Conservation (phyloP, 352 stramenopile genomes). For the Pythium plurisporium region DNA sequence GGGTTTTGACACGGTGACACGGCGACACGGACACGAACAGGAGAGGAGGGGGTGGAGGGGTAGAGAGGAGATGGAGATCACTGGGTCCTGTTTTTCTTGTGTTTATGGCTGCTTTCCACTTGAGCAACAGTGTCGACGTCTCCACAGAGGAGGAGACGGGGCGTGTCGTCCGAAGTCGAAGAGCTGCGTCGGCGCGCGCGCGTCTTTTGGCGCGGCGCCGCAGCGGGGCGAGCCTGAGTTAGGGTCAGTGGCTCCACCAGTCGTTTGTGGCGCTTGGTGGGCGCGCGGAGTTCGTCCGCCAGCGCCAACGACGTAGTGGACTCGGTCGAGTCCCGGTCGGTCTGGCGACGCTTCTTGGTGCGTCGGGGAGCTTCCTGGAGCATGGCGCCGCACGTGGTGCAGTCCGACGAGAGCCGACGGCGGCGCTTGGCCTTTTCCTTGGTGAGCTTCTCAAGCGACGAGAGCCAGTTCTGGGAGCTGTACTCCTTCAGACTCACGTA, state of each 20-base stretch:
- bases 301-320: neutral
- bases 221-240: neutral
- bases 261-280: slow-evolving; percentile 15
- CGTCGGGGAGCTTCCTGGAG: neutral
- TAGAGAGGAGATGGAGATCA: slow-evolving; percentile 2
- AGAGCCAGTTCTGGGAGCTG: slow-evolving; percentile 58
- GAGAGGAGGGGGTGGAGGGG: neutral
- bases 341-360: slow-evolving; percentile 17
- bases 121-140: slow-evolving; percentile 31
- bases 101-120: slow-evolving; percentile 38
- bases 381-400: slow-evolving; percentile 18
- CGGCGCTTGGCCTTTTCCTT: slow-evolving; percentile 32
- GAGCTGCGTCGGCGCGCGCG: slow-evolving; percentile 8
- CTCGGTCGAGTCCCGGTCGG: neutral
- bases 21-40: neutral
- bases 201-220: slow-evolving; percentile 10
- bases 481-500: slow-evolving; percentile 79
- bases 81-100: slow-evolving; percentile 32
- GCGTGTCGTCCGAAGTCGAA: slow-evolving; percentile 10
- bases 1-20: too few species aligned
- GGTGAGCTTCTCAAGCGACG: slow-evolving; percentile 51
- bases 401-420: slow-evolving; percentile 32
- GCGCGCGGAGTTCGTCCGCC: neutral
- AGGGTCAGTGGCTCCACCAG: neutral
- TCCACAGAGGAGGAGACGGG: neutral